phyloP scores from a whole-genome alignment of 768 basidiomycete genomes.

The Hygrophorus pudorinus region DNA sequence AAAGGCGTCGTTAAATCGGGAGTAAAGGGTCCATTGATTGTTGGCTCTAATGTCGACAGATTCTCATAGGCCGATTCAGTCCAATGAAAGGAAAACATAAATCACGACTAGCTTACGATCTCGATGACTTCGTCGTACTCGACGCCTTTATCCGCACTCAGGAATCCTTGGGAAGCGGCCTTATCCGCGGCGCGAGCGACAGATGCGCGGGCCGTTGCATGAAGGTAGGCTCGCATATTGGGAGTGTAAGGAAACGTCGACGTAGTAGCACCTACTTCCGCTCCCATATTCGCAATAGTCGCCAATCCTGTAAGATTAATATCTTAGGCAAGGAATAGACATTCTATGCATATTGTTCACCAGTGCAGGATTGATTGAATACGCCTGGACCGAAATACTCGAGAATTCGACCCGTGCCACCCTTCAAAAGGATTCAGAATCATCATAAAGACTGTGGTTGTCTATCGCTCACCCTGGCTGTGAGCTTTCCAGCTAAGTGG shows the following conservation, averaged over 20 bases:
- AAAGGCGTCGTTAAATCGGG: constrained; percentile 93
- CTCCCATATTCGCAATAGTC: constrained; percentile 98
- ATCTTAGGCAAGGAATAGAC: neutral
- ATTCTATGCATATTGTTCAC: constrained; percentile 24
- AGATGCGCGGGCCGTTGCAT: constrained; percentile 79
- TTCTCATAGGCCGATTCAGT: constrained; percentile 37
- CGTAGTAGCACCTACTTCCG: constrained; percentile 99
- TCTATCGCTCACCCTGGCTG: constrained; percentile 64
- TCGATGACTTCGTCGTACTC: constrained; percentile 95
- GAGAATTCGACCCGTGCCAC: constrained; percentile 90
- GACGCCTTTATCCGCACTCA: constrained; percentile 75
- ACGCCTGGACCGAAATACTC: constrained; percentile 98
- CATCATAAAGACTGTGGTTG: neutral
- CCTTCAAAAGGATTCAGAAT: constrained; percentile 34
- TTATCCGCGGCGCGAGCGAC: constrained; percentile 82
- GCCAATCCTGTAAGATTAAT: constrained; percentile 52
- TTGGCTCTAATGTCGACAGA: constrained; percentile 81
- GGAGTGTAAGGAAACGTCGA: constrained; percentile 94
- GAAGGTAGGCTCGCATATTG: constrained; percentile 82
- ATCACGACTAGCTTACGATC: constrained; percentile 47
- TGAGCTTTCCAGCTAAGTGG: constrained; percentile 87
- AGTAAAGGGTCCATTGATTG: constrained; percentile 95
- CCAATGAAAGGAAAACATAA: too few relatives aligned
- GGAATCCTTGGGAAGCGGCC: constrained; percentile 69
- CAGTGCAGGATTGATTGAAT: constrained; percentile 83